These are phyloP conservation scores for Ascochyta lentis DNA, from an alignment of 2,329 filamentous ascomycete species.

Conservation along the genomic window DNA sequence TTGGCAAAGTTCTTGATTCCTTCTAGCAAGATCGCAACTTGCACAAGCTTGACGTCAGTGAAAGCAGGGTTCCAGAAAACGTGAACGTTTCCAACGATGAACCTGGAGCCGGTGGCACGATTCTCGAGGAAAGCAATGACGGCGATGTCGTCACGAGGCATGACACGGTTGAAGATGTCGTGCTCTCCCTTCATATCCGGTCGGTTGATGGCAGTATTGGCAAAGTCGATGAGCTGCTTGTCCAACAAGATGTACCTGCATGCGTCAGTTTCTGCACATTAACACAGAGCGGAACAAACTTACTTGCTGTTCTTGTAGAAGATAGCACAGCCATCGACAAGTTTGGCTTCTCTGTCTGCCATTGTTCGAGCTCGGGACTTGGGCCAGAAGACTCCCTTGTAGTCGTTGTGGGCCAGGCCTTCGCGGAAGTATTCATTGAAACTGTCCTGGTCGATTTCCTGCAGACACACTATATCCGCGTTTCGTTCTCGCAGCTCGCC, in stretches of 20 bases:
- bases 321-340: conserved; percentile 94
- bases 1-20: conserved; percentile 85
- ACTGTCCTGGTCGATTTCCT: conserved; percentile 90
- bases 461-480: conserved; percentile 89
- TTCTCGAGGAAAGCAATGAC: conserved; percentile 94
- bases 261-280: conserved; percentile 16
- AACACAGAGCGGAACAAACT: conserved; percentile 22
- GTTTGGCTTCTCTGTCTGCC: conserved; percentile 83
- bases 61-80: conserved; percentile 92
- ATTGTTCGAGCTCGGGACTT: conserved; percentile 91
- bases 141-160: conserved; percentile 97
- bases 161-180: conserved; percentile 97
- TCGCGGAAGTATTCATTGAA: conserved; percentile 91
- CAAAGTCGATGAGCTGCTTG: conserved; percentile 93
- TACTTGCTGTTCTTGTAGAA: conserved; percentile 93
- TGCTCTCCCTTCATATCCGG: conserved; percentile 97
- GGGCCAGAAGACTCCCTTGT: conserved; percentile 93
- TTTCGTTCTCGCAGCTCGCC: conserved; percentile 80
- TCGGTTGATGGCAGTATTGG: conserved; percentile 88
- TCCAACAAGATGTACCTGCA: conserved; percentile 79
- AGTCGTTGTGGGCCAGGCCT: conserved; percentile 84
- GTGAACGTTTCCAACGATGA: conserved; percentile 94
- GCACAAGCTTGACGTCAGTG: conserved; percentile 94
- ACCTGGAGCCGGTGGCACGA: conserved; percentile 81
- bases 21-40: conserved; percentile 95